A percentile compares a stretch with the other conserved stretches of the same genome.
Conservation (phyloP, 805 yeast genomes). For the Cyberlindnera samutprakarnensis region DNA sequence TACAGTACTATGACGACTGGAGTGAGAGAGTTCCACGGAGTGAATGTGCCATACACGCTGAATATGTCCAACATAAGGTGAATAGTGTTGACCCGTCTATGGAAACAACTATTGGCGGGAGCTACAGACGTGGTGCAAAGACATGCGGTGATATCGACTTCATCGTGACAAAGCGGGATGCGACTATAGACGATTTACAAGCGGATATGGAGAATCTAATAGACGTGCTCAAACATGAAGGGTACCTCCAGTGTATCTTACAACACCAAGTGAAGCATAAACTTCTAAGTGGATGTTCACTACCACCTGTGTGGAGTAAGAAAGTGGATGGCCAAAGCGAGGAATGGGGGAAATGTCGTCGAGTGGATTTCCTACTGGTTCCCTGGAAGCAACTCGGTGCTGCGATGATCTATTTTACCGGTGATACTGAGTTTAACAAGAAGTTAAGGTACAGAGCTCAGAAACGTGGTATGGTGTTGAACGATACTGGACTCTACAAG, state of each 20-base stretch:
- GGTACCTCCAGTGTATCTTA: slow-evolving; percentile 22
- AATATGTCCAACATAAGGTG: slow-evolving; percentile 22
- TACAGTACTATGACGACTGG: slow-evolving; percentile 43
- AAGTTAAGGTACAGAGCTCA: slow-evolving; percentile 35
- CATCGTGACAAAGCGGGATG: slow-evolving; percentile 31
- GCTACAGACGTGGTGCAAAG: slow-evolving; percentile 41
- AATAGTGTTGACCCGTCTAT: slow-evolving; percentile 28
- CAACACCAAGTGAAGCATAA: slow-evolving; percentile 14
- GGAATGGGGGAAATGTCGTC: slow-evolving; percentile 33
- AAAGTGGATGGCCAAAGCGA: slow-evolving; percentile 26
- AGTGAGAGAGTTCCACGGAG: slow-evolving; percentile 34
- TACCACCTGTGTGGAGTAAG: slow-evolving; percentile 18
- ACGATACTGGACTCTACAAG: slow-evolving; percentile 35
- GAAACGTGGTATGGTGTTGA: slow-evolving; percentile 30
- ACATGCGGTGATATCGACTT: slow-evolving; percentile 49
- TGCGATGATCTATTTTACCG: slow-evolving; percentile 44
- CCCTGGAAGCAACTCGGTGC: slow-evolving; percentile 41
- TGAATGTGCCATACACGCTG: slow-evolving; percentile 35
- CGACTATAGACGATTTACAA: slow-evolving; percentile 19
- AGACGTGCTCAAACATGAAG: slow-evolving; percentile 18
- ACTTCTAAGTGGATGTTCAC: slow-evolving; percentile 30
- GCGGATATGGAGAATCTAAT: slow-evolving; percentile 18
- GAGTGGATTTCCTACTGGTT: slow-evolving; percentile 44
- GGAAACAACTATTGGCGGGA: slow-evolving; percentile 38
- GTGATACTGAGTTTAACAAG: slow-evolving; percentile 45